These are phyloP conservation scores for Acrasis kona DNA, from an alignment of 78 protist species.

Conservation along the genomic window DNA sequence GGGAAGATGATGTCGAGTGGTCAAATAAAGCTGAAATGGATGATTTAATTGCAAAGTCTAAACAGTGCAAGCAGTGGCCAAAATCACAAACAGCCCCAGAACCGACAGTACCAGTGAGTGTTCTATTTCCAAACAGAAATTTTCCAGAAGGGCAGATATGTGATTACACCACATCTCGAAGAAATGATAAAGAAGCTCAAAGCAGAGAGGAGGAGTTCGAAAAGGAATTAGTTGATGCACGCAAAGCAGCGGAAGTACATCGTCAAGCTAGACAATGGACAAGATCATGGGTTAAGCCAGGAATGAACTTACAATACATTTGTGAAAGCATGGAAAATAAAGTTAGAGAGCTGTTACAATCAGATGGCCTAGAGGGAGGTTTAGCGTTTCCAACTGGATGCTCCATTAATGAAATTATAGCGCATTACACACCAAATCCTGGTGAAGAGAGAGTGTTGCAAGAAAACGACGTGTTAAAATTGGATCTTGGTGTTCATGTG, in stretches of 20 bases:
- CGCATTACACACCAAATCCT: conserved; percentile 96
- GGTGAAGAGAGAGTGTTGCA: conserved; percentile 93
- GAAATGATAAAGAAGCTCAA: conserved; percentile 64
- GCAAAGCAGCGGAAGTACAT: conserved; percentile 91
- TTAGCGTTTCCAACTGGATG: conserved; percentile 92
- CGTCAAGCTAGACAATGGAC: conserved; percentile 62
- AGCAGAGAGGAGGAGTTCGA: conserved; percentile 39
- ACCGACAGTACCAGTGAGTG: conserved; percentile 47
- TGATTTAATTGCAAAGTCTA: too few relatives aligned
- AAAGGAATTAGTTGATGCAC: conserved; percentile 43
- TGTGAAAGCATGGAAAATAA: conserved; percentile 61
- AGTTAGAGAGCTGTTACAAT: conserved; percentile 43
- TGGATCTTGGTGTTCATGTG: conserved; percentile 96
- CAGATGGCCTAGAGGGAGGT: conserved; percentile 69
- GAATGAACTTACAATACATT: conserved; percentile 62
- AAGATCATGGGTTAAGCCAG: conserved; percentile 58
- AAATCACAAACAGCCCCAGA: conserved; percentile 33
- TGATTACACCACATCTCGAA: conserved; percentile 39
- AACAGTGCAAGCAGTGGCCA: background rate
- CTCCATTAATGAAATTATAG: conserved; percentile 88
- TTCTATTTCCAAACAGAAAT: conserved; percentile 14
- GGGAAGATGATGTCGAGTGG: too few relatives aligned
- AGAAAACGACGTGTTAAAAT: conserved; percentile 86
- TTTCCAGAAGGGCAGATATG: conserved; percentile 35
- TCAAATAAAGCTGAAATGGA: too few relatives aligned